A percentile compares a stretch with the other conserved stretches of the same genome.
Conservation (phyloP, 169 alveolate genomes). For the Theileria parva region DNA sequence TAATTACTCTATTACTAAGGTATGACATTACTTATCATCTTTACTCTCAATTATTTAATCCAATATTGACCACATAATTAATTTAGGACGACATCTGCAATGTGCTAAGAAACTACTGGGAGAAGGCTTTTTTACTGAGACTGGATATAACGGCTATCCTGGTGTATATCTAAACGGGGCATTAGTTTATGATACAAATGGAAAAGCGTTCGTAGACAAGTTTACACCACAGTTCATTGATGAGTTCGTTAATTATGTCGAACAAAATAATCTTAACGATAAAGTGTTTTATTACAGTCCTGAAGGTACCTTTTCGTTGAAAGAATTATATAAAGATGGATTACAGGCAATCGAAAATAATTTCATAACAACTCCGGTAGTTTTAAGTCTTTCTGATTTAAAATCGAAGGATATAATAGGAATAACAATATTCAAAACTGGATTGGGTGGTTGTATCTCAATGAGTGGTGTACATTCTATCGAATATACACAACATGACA, state of each 20-base stretch:
- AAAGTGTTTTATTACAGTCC: background rate
- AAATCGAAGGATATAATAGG: background rate
- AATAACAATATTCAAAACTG: background rate
- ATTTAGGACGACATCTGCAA: conserved; percentile 1
- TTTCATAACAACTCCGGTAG: background rate
- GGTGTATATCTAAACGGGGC: conserved; percentile 25
- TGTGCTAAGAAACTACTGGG: conserved; percentile 15
- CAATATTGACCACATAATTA: background rate
- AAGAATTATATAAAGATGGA: background rate
- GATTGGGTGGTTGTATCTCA: background rate
- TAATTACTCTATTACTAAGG: no score
- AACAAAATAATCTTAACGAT: background rate
- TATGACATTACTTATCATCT: no score
- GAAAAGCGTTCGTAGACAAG: conserved; percentile 12
- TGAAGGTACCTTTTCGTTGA: background rate
- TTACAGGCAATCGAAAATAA: background rate
- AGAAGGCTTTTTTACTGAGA: conserved; percentile 19
- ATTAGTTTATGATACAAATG: conserved; percentile 17
- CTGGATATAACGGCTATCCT: conserved; percentile 50
- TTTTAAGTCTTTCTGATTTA: background rate
- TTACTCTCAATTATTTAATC: background rate
- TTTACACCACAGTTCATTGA: background rate
- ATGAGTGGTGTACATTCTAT: background rate
- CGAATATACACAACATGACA: background rate
- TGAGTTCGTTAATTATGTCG: background rate